Evolutionary conservation across 306 rosid genomes (phyloP).

Genomic region (Herpetospermum pedunculosum): DNA sequence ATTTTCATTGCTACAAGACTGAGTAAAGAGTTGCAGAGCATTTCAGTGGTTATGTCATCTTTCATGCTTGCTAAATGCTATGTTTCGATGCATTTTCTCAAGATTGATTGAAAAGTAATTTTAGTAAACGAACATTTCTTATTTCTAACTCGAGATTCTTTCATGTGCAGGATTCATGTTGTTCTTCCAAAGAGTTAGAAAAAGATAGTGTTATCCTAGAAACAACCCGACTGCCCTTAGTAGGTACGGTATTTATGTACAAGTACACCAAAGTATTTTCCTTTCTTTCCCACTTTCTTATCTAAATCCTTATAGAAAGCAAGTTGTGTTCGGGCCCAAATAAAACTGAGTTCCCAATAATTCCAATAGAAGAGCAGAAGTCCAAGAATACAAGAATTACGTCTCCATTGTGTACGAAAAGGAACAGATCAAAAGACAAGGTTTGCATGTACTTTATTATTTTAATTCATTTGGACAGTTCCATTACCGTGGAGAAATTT

Average conservation of each 20-base stretch:
- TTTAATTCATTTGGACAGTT: background rate
- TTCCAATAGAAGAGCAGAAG: slow-evolving; percentile 16
- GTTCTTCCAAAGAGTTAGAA: slow-evolving; percentile 19
- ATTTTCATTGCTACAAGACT: background rate
- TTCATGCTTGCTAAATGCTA: background rate
- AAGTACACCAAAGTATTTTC: background rate
- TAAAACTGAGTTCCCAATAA: slow-evolving; percentile 14
- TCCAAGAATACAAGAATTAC: slow-evolving; percentile 13
- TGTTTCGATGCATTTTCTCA: background rate
- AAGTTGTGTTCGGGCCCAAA: slow-evolving; percentile 14
- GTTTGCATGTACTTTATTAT: slow-evolving; percentile 18
- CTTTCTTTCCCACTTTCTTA: slow-evolving; percentile 7
- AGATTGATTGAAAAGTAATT: background rate
- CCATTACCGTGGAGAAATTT: background rate
- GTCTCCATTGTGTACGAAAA: slow-evolving; percentile 34
- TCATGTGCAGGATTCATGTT: slow-evolving; percentile 33
- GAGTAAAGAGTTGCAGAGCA: background rate
- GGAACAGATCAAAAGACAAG: slow-evolving; percentile 31
- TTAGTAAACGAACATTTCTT: background rate
- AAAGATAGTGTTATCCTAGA: slow-evolving; percentile 26
- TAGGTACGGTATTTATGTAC: background rate
- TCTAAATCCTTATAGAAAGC: slow-evolving; percentile 17
- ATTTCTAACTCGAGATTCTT: background rate
- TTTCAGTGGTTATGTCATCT: background rate
- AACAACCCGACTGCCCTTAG: slow-evolving; percentile 15